Evolutionary conservation across 2,329 filamentous ascomycete species (phyloP).

Genomic region (Metarhizium brunneum): DNA sequence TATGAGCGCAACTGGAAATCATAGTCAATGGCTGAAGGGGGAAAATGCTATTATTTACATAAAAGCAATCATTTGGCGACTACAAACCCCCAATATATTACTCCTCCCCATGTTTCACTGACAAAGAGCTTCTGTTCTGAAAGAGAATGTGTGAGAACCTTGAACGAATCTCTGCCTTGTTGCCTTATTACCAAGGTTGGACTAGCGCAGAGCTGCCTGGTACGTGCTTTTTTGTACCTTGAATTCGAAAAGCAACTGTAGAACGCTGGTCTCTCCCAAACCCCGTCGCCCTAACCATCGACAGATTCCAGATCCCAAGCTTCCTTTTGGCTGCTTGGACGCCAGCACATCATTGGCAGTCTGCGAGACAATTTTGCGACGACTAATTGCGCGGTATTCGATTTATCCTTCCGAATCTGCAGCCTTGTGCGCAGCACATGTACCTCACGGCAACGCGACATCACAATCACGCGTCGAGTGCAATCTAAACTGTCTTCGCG

Average conservation of each 20-base stretch:
- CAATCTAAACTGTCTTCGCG: constrained; percentile 1
- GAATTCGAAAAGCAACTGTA: constrained; percentile 6
- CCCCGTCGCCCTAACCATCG: background rate
- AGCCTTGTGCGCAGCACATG: constrained; percentile 2
- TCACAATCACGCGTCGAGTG: constrained; percentile 12
- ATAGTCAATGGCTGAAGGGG: no score
- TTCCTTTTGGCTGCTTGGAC: background rate
- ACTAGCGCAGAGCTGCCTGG: constrained; percentile 10
- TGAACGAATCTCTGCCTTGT: constrained; percentile 19
- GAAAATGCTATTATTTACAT: no score
- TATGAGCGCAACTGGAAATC: no score
- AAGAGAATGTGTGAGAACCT: background rate
- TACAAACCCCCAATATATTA: no score
- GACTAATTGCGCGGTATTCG: background rate
- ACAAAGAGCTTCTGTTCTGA: background rate
- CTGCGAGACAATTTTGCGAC: background rate
- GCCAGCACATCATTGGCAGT: background rate
- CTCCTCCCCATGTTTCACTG: background rate
- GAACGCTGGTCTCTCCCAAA: constrained; percentile 3
- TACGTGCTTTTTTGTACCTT: constrained; percentile 13
- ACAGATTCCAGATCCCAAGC: background rate
- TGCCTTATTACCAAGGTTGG: constrained; percentile 21
- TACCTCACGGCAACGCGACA: constrained; percentile 9
- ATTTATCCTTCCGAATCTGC: background rate
- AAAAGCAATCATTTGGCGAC: no score